phyloP scores from a whole-genome alignment of 495 filamentous ascomycete species.

The Penicillium subrubescens region DNA sequence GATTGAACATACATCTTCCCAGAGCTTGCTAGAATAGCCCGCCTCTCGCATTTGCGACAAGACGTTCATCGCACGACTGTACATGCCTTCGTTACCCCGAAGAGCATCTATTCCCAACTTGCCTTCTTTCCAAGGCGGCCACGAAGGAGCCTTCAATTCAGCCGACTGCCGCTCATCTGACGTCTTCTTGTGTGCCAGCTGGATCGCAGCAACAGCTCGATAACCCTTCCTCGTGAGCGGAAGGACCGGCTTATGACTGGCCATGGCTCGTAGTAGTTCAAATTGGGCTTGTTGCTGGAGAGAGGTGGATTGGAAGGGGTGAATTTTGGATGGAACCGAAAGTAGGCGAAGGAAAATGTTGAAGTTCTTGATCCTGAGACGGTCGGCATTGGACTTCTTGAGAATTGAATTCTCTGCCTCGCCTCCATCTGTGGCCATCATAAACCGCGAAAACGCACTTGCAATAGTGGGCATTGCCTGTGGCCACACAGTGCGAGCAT shows the following conservation, averaged over 20 bases:
- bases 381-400: constrained; percentile 18
- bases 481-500: constrained; percentile 61
- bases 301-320: constrained; percentile 50
- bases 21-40: constrained; percentile 55
- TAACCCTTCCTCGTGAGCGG: constrained; percentile 64
- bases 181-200: constrained; percentile 67
- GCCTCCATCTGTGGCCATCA: constrained; percentile 21
- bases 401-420: constrained; percentile 3
- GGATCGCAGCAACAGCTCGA: constrained; percentile 58
- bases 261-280: constrained; percentile 63
- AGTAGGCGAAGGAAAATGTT: constrained; percentile 60
- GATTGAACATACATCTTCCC: constrained; percentile 60
- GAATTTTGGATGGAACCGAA: constrained; percentile 49
- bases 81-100: constrained; percentile 56
- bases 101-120: constrained; percentile 58
- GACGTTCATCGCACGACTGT: constrained; percentile 59
- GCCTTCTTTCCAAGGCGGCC: constrained; percentile 74
- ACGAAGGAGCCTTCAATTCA: constrained; percentile 59
- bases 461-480: constrained; percentile 52
- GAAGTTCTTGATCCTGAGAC: constrained; percentile 35
- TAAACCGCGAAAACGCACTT: constrained; percentile 38
- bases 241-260: constrained; percentile 54
- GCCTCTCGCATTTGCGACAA: constrained; percentile 64
- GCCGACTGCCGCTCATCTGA: constrained; percentile 58
- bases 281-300: constrained; percentile 66